Conservation (phyloP, 177 flowering plant genomes). For the Vitis hybrid region DNA sequence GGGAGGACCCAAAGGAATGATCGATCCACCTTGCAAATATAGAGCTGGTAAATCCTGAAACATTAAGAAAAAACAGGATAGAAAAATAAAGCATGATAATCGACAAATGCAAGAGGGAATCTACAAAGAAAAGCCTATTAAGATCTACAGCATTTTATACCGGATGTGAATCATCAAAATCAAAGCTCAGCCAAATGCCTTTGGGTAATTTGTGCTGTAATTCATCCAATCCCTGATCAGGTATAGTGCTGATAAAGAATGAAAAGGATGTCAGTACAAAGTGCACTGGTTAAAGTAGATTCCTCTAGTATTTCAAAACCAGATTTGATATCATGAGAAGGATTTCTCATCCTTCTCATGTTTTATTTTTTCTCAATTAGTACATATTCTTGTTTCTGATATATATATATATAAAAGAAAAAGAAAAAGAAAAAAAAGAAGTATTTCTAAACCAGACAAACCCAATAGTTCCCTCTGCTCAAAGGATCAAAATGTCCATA, state of each 20-base stretch:
- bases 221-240: conserved; percentile 42
- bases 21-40: conserved; percentile 82
- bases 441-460: too few relatives aligned
- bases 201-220: conserved; percentile 48
- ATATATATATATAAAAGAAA: too few relatives aligned
- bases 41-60: conserved; percentile 83
- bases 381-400: too few relatives aligned
- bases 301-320: too few relatives aligned
- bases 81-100: not conserved
- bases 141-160: conserved; percentile 35
- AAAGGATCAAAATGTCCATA: too few relatives aligned
- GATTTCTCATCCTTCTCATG: too few relatives aligned
- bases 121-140: not conserved
- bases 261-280: conserved; percentile 14
- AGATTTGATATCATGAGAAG: too few relatives aligned
- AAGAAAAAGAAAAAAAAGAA: too few relatives aligned
- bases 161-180: conserved; percentile 90
- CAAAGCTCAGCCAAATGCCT: conserved; percentile 84
- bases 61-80: not conserved
- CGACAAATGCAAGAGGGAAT: too few relatives aligned
- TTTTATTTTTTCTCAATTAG: too few relatives aligned
- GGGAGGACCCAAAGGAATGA: conserved; percentile 73
- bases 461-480: too few relatives aligned
- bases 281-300: not conserved
- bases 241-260: conserved; percentile 50